A percentile compares a stretch with the other conserved stretches of the same genome.
Conservation (phyloP, 2,329 filamentous ascomycete genomes). For the Fusarium algeriense region DNA sequence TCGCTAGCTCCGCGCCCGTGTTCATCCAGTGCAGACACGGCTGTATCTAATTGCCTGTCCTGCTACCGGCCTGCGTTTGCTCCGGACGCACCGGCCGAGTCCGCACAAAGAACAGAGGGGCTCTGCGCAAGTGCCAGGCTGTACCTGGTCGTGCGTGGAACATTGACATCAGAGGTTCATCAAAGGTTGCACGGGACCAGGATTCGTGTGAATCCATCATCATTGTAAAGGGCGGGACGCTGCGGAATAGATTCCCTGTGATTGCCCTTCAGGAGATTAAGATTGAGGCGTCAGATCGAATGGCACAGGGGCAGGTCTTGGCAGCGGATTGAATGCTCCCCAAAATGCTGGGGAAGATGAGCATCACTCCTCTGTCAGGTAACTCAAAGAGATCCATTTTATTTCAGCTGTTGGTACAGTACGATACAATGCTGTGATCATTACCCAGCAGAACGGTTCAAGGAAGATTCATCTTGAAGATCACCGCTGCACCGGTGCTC, state of each 20-base stretch:
- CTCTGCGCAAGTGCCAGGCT: neutral
- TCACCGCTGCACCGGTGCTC: constrained; percentile 25
- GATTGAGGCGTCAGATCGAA: constrained; percentile 17
- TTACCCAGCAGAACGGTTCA: constrained; percentile 37
- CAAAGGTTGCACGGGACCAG: neutral
- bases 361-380: constrained; percentile 13
- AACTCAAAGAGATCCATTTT: constrained; percentile 19
- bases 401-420: constrained; percentile 12
- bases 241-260: constrained; percentile 25
- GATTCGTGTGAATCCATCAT: constrained; percentile 14
- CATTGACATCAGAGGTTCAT: constrained; percentile 25
- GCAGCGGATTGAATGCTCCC: constrained; percentile 10
- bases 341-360: constrained; percentile 31
- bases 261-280: constrained; percentile 6
- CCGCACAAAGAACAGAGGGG: constrained; percentile 19
- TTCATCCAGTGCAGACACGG: constrained; percentile 13
- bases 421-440: constrained; percentile 9
- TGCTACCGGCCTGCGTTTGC: constrained; percentile 31
- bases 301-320: constrained; percentile 27
- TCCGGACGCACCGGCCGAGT: constrained; percentile 42
- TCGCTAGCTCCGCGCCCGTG: constrained; percentile 31
- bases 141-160: neutral
- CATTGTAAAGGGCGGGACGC: neutral
- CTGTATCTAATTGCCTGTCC: constrained; percentile 26
- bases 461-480: constrained; percentile 34